Base-by-base conservation (phyloP, 1,284 basidiomycete species). In the Fomitopsis pinicola region DNA sequence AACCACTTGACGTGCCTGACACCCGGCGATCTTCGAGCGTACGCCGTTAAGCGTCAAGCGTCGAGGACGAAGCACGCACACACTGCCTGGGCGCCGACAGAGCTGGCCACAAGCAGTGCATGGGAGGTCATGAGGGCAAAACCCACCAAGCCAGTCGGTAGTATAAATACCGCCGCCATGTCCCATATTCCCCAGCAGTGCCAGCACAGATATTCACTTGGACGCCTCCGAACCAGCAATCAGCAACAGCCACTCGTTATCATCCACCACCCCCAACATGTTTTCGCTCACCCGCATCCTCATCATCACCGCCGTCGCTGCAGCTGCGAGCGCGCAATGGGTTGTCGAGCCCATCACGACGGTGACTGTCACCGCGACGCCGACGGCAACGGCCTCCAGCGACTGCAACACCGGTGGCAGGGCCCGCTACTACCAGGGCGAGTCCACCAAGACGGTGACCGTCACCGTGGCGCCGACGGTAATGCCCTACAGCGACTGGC, bases 361-460 rank as follows among this genome's bases (percentile, higher is more conserved):
- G 12, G 58, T 67, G 40, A 67, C 66, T 5, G 63, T 59, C 28
- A 63, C 63, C 28, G 58, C 70, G 19, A 58, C 61, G 26, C 38
- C 68, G 33, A 61, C 66, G 33, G 58, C 58, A 30, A 64, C 58
- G 54, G 45, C 69, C 26, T 60, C 52, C 15, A 59, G 68, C 61
- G 35, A 62, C 45, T 74, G 72, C 67, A 64, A 62, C 62, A 68
- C 68, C 19, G 10, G 30, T 30, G 70, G 70, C 30, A 28, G 63
- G 56, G 52, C 71, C 36, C 72, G 72, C 66, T 75, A 73, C 69
- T 75, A 73, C 69, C 35, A 62, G 52, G 28, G 33, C 17, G 40
- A 36, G 35, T 12, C 50, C 55, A 57, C 22, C 22, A 22, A 22
- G 22, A 22, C 22, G 22, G 22, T 22, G 22, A 22, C 22, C 22